These are phyloP conservation scores for Chalciporus sp. DNA, from an alignment of 1,284 basidiomycete genomes.

Conservation along the genomic window DNA sequence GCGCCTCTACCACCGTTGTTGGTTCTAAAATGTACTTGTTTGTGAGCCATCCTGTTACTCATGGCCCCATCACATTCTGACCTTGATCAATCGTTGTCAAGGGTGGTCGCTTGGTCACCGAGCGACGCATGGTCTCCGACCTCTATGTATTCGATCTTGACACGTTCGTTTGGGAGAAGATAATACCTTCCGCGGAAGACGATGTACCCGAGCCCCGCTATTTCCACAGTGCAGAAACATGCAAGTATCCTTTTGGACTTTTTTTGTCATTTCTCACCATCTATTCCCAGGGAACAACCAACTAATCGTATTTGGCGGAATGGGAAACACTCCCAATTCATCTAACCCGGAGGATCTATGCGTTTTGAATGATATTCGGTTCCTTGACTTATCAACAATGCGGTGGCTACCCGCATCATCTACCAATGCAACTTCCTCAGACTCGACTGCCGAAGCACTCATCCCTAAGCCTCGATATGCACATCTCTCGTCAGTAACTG, in stretches of 20 bases:
- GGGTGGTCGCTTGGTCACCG: constrained; percentile 86
- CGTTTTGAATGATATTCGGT: constrained; percentile 84
- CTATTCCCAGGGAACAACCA: constrained; percentile 73
- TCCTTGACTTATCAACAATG: constrained; percentile 74
- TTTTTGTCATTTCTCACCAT: constrained; percentile 14
- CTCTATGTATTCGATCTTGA: constrained; percentile 86
- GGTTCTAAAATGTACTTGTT: constrained; percentile 86
- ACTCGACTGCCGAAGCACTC: constrained; percentile 44
- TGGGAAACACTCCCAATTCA: constrained; percentile 77
- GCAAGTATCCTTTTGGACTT: constrained; percentile 46
- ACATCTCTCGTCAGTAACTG: constrained; percentile 83
- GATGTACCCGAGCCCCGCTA: constrained; percentile 79
- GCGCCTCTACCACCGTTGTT: constrained; percentile 83
- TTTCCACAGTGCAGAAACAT: constrained; percentile 90
- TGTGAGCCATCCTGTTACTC: constrained; percentile 45
- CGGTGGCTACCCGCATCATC: constrained; percentile 68
- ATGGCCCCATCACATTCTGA: background rate
- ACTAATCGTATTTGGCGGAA: constrained; percentile 90
- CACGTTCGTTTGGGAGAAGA: constrained; percentile 75
- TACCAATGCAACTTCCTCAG: constrained; percentile 31
- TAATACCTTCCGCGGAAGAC: constrained; percentile 65
- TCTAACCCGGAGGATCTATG: constrained; percentile 71
- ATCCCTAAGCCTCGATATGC: constrained; percentile 85
- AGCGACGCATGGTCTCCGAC: constrained; percentile 85
- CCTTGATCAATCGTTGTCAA: constrained; percentile 31